Evolutionary conservation across 306 rosid genomes (phyloP), one percentile per base, ranked within the genome.

Genomic region (Malus sieversii): DNA sequence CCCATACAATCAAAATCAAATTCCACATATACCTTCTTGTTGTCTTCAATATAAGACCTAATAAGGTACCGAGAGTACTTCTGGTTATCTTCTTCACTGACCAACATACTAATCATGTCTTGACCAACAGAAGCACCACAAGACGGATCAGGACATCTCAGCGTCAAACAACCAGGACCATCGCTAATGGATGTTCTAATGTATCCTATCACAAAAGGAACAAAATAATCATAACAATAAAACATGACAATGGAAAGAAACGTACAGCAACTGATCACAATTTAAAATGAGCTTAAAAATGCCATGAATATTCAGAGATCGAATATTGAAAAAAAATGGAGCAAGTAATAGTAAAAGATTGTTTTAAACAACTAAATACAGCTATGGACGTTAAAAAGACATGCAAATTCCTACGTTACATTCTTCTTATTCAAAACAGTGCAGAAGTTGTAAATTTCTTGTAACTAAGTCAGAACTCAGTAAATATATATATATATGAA

Each of bases 91-190:
- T 88, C 97, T 19, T 75, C 74, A 74, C 87, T 78, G 38, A 88
- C 83, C 70, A 93, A 73, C 29, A 18, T 63, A 80, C 64, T 73
- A 73, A 93, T 87, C 92, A 91, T 91, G 84, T 93, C 88, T 83
- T 93, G 92, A 84, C 87, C 93, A 75, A 93, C 84, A 88, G 90
- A 90, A 66, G 90, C 92, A 76, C 52, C 86, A 78, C 98, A 91
- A 68, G 89, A 78, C 71, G 96, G 97, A 78, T 93, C 96, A 55
- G 98, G 97, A 74, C 98, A 93, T 80, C 96, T 84, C 88, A 93
- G 82, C 87, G 82, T 86, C 82, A 93, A 88, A 87, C 97, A 93
- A 79, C 98, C 97, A 74, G 98, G 97, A 76, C 97, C 98, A 84
- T 88, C 96, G 33, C 82, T 89, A 77, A 93, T 89, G 79, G 97